Conservation (phyloP, 129 eudicot genomes). For the Chrysanthemum lavandulifolium region DNA sequence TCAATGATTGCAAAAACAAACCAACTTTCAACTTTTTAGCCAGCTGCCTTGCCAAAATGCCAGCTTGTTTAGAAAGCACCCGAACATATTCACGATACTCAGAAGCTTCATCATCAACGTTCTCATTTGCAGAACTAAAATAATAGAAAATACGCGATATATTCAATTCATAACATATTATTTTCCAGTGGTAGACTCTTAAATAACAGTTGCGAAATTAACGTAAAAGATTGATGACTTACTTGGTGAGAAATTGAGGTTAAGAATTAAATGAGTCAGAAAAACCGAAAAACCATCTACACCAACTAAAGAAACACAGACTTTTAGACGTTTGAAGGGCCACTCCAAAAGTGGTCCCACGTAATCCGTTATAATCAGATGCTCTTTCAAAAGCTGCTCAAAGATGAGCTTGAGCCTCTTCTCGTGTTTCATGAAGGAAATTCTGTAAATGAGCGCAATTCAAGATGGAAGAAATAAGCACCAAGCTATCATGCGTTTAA, state of each 20-base stretch:
- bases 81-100: slow-evolving; percentile 73
- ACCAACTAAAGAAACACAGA: slow-evolving; percentile 59
- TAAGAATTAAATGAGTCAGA: slow-evolving; percentile 64
- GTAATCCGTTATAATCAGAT: slow-evolving; percentile 67
- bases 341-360: slow-evolving; percentile 66
- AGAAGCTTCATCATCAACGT: slow-evolving; percentile 61
- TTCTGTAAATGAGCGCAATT: slow-evolving; percentile 85
- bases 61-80: slow-evolving; percentile 70
- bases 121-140: slow-evolving; percentile 53
- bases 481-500: not conserved
- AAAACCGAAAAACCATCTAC: slow-evolving; percentile 55
- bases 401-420: slow-evolving; percentile 92
- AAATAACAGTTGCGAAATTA: not conserved
- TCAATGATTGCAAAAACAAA: no score
- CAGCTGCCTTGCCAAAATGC: slow-evolving; percentile 59
- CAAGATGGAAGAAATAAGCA: slow-evolving; percentile 34
- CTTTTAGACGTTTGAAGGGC: slow-evolving; percentile 71
- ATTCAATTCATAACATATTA: not conserved
- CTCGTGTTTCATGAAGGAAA: slow-evolving; percentile 86
- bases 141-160: not conserved
- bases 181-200: not conserved
- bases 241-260: slow-evolving; percentile 83
- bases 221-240: slow-evolving; percentile 17
- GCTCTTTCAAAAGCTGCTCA: slow-evolving; percentile 80
- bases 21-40: slow-evolving; percentile 27